Evolutionary conservation across 176 grass and related monocot species (phyloP).

Genomic region (Avena eriantha): DNA sequence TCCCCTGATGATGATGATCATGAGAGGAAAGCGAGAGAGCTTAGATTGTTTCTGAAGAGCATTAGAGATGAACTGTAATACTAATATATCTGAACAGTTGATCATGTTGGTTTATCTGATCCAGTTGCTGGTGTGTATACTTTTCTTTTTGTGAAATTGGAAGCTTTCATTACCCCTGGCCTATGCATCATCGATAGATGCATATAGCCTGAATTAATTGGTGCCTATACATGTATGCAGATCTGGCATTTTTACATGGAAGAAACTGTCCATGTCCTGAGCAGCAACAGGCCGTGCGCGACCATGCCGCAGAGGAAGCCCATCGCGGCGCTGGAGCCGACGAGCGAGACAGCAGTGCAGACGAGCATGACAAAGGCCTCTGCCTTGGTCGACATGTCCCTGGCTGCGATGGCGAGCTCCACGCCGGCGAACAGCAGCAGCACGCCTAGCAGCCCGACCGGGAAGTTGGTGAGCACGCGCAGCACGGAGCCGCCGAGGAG

Average conservation of each 20-base stretch:
- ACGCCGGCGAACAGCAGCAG: constrained; percentile 87
- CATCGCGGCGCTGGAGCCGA: constrained; percentile 82
- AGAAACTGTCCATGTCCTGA: constrained; percentile 51
- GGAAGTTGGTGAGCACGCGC: constrained; percentile 66
- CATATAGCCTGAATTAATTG: neutral
- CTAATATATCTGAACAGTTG: constrained; percentile 25
- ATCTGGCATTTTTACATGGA: constrained; percentile 17
- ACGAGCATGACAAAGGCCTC: constrained; percentile 86
- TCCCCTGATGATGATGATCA: constrained; percentile 9
- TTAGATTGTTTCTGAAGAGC: constrained; percentile 42
- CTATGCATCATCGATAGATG: no score
- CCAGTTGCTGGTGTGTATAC: neutral
- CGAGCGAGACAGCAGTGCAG: constrained; percentile 76
- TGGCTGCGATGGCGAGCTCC: constrained; percentile 70
- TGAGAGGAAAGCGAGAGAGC: constrained; percentile 33
- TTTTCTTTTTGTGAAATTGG: neutral
- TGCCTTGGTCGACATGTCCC: constrained; percentile 74
- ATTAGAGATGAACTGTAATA: constrained; percentile 57
- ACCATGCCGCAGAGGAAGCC: constrained; percentile 76
- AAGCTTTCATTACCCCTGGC: neutral
- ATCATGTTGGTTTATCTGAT: constrained; percentile 5
- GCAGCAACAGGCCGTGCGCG: constrained; percentile 56
- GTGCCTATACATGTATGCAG: neutral
- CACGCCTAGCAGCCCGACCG: constrained; percentile 73
- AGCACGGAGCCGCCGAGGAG: constrained; percentile 69